Base-by-base conservation (phyloP, 2,329 filamentous ascomycete species). In the Chalara sp. region DNA sequence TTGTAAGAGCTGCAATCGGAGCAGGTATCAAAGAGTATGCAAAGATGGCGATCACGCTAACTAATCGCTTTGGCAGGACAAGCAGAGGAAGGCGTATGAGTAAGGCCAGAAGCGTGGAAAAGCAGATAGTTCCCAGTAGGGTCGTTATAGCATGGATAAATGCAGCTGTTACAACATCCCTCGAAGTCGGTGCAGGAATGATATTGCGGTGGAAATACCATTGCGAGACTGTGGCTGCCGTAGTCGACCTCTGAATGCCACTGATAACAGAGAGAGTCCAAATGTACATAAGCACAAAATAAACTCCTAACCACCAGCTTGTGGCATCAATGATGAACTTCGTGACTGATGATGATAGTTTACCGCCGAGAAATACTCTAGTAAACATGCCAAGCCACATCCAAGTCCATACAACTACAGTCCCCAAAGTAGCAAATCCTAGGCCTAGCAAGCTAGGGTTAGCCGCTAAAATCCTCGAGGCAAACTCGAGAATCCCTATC, bases 181-280 rank as follows among this genome's bases (percentile, higher is more conserved):
- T 76, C 1, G 89, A 91, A 1, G 88, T 83, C 2, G 90, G 84
- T 6, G 85, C 76, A 5, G 92, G 89, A 8, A 84, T 79, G 5
- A 84, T 83, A 61, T 95, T 87, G 56, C 93, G 89, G 68, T 97
- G 92, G 68, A 97, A 99, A 70, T 99, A 99, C 93, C 93, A 99
- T 68, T 99, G 93, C 40, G 89, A 95, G 29, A 97, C 92, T 1
- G 92, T 96, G 8, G 93, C 93, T 29, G 90, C 92, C 11, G 92
- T 96, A 12, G 91, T 93, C 28, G 89, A 85, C 52, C 93, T 84
- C 67, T 99, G 92, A 28, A 97, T 80, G 13, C 89, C 90, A 51
- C 89, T 86, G 65, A 95, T 83, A 51, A 97, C 81, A 2, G 87
- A 87, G 41, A 96, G 75, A 0, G 90, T 93, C 93, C 93, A 99